Evolutionary conservation across 176 grass and related monocot species (phyloP).

Genomic region (Avena insularis): DNA sequence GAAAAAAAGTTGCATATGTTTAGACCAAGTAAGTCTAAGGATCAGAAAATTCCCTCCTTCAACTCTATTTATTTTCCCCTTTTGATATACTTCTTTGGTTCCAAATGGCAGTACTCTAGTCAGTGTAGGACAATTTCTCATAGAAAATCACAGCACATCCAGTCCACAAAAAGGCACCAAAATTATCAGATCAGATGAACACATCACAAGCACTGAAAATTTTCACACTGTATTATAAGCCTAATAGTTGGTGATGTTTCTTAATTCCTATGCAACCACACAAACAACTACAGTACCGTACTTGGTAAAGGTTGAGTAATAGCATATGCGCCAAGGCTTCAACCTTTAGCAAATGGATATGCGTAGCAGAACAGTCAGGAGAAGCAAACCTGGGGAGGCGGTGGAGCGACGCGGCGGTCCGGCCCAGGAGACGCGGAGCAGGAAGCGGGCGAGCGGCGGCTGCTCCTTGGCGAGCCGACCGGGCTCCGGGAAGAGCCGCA

Average conservation of each 20-base stretch:
- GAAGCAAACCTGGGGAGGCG: slow-evolving; percentile 64
- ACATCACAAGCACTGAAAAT: not conserved
- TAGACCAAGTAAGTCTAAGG: not conserved
- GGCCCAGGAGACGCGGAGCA: slow-evolving; percentile 72
- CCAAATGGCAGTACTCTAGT: not conserved
- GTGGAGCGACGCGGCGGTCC: slow-evolving; percentile 65
- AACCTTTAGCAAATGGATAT: not conserved
- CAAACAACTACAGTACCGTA: not conserved
- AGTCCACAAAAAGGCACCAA: not conserved
- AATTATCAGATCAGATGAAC: not conserved
- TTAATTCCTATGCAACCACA: not conserved
- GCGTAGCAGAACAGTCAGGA: not conserved
- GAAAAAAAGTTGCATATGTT: not conserved
- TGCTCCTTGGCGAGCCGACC: slow-evolving; percentile 81
- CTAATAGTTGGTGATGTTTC: not conserved
- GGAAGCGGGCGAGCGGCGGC: slow-evolving; percentile 75
- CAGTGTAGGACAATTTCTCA: not conserved
- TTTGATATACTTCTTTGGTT: not conserved
- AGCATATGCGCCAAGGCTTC: not conserved
- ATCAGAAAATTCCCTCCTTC: too few relatives aligned
- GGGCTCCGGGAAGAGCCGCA: slow-evolving; percentile 89
- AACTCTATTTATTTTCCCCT: not conserved
- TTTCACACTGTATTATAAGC: not conserved
- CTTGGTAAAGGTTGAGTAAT: too few relatives aligned
- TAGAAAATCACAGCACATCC: not conserved